A percentile compares a stretch with the other conserved stretches of the same genome.
Conservation (phyloP, 352 stramenopile genomes). For the Salisapilia sapeloensis region DNA sequence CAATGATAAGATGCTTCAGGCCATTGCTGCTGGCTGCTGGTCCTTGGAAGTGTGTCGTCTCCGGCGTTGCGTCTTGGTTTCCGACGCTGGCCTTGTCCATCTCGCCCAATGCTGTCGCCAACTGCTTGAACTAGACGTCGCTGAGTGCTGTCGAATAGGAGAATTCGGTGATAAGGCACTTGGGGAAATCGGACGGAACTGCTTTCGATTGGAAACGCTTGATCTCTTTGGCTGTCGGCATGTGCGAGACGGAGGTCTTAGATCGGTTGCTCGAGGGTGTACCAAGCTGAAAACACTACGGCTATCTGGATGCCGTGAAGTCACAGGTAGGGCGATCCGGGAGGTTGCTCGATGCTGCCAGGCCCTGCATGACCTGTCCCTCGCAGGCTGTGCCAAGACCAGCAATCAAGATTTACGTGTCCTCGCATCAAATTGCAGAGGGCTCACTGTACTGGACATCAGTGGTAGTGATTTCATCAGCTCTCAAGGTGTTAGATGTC, state of each 20-base stretch:
- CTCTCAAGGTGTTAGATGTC: conserved; percentile 23
- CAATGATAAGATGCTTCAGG: conserved; percentile 69
- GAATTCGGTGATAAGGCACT: conserved; percentile 88
- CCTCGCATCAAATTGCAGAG: conserved; percentile 27
- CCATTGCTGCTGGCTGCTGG: conserved; percentile 78
- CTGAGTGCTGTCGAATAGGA: conserved; percentile 67
- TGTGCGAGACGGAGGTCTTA: conserved; percentile 65
- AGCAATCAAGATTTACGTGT: conserved; percentile 51
- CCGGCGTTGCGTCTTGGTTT: conserved; percentile 56
- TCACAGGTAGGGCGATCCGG: conserved; percentile 58
- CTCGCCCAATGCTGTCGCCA: conserved; percentile 77
- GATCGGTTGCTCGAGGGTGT: conserved; percentile 71
- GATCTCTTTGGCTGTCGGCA: conserved; percentile 82
- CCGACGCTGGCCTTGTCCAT: conserved; percentile 74
- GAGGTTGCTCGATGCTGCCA: conserved; percentile 57
- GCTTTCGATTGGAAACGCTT: conserved; percentile 47
- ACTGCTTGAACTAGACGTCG: conserved; percentile 69
- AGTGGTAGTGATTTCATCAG: conserved; percentile 57
- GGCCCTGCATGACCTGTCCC: conserved; percentile 53
- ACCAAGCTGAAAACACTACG: conserved; percentile 67
- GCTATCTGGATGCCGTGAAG: conserved; percentile 70
- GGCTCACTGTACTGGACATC: conserved; percentile 70
- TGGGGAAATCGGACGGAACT: conserved; percentile 76
- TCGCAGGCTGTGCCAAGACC: conserved; percentile 68
- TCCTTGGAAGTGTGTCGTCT: conserved; percentile 72